Percentiles rank a stretch among this genome's conserved stretches.
phyloP scores from a whole-genome alignment of 176 grass and related monocot genomes.

The Neostapfia colusana region DNA sequence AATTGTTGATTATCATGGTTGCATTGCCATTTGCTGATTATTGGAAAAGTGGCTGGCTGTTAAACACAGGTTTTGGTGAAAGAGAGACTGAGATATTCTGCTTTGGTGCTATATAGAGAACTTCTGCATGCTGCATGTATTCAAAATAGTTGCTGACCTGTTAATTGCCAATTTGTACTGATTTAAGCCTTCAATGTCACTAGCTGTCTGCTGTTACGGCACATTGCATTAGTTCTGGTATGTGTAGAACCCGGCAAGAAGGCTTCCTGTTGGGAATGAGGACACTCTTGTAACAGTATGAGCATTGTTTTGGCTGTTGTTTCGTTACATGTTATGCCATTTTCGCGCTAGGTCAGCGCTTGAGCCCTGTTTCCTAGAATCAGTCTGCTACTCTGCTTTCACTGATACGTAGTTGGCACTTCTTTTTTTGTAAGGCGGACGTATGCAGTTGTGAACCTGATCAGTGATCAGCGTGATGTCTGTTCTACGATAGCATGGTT shows the following conservation, averaged over 20 bases:
- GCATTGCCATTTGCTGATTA: conserved; percentile 26
- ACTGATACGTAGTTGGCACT: too few relatives aligned
- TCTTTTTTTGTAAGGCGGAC: too few relatives aligned
- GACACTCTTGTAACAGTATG: background rate
- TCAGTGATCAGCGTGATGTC: too few relatives aligned
- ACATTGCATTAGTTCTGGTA: background rate
- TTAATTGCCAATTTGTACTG: background rate
- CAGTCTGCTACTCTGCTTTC: too few relatives aligned
- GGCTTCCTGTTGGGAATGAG: background rate
- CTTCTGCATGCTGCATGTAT: background rate
- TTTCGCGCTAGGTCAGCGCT: background rate
- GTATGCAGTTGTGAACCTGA: too few relatives aligned
- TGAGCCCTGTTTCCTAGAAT: background rate
- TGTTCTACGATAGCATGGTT: too few relatives aligned
- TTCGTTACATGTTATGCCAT: background rate
- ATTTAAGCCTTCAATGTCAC: too few relatives aligned
- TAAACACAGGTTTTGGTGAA: conserved; percentile 39
- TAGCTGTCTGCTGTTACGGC: too few relatives aligned
- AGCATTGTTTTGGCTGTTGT: background rate
- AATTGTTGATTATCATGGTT: conserved; percentile 18
- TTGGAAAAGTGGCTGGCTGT: conserved; percentile 11
- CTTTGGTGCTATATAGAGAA: conserved; percentile 11
- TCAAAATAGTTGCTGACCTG: conserved; percentile 2
- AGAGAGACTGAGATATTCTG: background rate
- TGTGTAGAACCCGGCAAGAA: background rate